phyloP scores from a whole-genome alignment of 495 filamentous ascomycete species.

The Friedmanniomyces simplex region DNA sequence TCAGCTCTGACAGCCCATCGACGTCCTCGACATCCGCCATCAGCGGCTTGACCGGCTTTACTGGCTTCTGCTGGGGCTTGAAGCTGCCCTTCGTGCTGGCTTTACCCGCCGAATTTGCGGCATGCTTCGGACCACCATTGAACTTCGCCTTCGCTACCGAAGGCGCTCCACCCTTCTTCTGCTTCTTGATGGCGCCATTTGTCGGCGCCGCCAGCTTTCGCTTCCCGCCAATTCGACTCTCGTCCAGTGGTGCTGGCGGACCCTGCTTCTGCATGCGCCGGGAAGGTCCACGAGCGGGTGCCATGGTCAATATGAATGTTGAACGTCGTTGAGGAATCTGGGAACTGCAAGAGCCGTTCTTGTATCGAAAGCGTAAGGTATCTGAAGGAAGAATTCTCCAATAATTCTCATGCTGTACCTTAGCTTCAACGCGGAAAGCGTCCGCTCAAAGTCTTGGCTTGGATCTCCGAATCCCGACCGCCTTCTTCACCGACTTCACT shows the following conservation, averaged over 20 bases:
- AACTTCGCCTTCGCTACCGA: conserved; percentile 33
- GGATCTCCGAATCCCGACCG: too few relatives aligned
- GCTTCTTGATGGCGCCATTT: conserved; percentile 52
- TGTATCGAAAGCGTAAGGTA: too few relatives aligned
- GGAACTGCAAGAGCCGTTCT: too few relatives aligned
- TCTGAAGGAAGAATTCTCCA: too few relatives aligned
- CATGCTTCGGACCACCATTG: conserved; percentile 20
- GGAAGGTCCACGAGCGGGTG: conserved; percentile 37
- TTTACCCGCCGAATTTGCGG: conserved; percentile 27
- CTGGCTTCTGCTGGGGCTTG: not conserved
- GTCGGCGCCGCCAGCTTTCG: conserved; percentile 49
- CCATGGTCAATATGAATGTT: not conserved
- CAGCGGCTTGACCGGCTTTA: not conserved
- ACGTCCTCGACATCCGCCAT: conserved; percentile 14
- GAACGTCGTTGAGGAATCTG: too few relatives aligned
- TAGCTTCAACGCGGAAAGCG: not conserved
- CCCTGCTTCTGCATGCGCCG: conserved; percentile 96
- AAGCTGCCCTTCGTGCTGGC: conserved; percentile 29
- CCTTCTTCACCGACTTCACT: too few relatives aligned
- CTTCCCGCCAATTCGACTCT: conserved; percentile 66
- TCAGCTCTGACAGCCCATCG: conserved; percentile 32
- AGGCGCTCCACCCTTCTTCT: conserved; percentile 44
- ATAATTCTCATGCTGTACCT: too few relatives aligned
- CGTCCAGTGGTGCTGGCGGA: conserved; percentile 68
- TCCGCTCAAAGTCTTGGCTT: too few relatives aligned